These are phyloP conservation scores for Nakazawaea ernobii DNA, from an alignment of 805 yeast species.

Conservation along the genomic window DNA sequence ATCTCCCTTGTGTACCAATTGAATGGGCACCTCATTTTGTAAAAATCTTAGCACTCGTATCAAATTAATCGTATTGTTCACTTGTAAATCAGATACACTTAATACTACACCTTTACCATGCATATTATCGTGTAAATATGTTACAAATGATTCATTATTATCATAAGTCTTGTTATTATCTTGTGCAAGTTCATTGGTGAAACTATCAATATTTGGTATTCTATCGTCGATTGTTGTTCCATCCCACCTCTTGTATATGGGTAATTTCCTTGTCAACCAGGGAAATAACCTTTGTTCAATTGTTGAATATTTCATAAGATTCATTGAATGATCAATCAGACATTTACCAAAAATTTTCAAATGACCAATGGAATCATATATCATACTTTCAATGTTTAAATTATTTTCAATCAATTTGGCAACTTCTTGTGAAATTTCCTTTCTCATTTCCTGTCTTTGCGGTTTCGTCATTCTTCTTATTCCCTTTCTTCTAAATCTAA, in stretches of 20 bases:
- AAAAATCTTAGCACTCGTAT: conserved; percentile 44
- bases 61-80: conserved; percentile 40
- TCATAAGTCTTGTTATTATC: background rate
- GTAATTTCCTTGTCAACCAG: conserved; percentile 17
- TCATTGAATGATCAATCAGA: conserved; percentile 17
- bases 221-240: conserved; percentile 2
- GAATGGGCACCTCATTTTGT: conserved; percentile 44
- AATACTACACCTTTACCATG: conserved; percentile 51
- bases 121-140: conserved; percentile 21
- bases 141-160: conserved; percentile 21
- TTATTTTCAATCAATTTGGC: conserved; percentile 19
- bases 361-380: conserved; percentile 28
- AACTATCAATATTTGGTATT: background rate
- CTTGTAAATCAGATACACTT: conserved; percentile 39
- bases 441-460: background rate
- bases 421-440: background rate
- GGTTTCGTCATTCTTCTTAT: background rate
- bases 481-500: background rate
- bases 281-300: conserved; percentile 24
- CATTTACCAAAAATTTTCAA: conserved; percentile 28
- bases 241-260: conserved; percentile 5
- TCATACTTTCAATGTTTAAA: conserved; percentile 17
- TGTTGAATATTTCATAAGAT: conserved; percentile 2
- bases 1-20: conserved; percentile 39
- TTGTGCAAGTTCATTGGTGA: background rate